Percentiles rank a stretch among this genome's conserved stretches.
phyloP scores from a whole-genome alignment of 2,329 filamentous ascomycete genomes.

The Diplocarpon mali region DNA sequence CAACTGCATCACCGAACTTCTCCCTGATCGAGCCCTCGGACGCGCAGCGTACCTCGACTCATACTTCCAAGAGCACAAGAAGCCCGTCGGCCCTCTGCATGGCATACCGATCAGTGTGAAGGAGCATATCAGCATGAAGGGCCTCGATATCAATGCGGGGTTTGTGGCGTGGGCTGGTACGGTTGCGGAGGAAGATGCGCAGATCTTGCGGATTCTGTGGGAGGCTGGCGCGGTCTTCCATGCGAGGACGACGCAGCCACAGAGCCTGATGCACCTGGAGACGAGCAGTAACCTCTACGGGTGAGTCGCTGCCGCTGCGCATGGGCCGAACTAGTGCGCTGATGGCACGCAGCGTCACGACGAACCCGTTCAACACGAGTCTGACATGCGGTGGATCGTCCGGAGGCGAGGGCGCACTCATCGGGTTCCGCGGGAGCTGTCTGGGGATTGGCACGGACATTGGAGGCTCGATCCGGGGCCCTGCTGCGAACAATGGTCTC shows the following conservation, averaged over 20 bases:
- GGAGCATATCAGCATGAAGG: slow-evolving; percentile 41
- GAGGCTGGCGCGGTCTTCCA: slow-evolving; percentile 40
- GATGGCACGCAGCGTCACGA: slow-evolving; percentile 32
- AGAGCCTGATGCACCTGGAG: slow-evolving; percentile 43
- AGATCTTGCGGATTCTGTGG: slow-evolving; percentile 36
- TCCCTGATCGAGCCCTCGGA: slow-evolving; percentile 27
- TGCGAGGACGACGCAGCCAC: slow-evolving; percentile 41
- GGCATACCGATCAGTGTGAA: slow-evolving; percentile 41
- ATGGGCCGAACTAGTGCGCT: neutral
- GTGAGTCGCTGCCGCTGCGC: slow-evolving; percentile 16
- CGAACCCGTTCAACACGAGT: slow-evolving; percentile 41
- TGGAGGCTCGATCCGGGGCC: slow-evolving; percentile 37
- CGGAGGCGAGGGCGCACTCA: slow-evolving; percentile 45
- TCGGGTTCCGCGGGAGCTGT: slow-evolving; percentile 39
- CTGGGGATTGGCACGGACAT: slow-evolving; percentile 45
- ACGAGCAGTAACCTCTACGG: slow-evolving; percentile 38
- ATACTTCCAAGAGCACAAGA: slow-evolving; percentile 23
- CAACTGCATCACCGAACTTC: slow-evolving; percentile 36
- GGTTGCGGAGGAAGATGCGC: slow-evolving; percentile 34
- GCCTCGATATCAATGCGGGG: slow-evolving; percentile 36
- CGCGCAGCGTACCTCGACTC: slow-evolving; percentile 28
- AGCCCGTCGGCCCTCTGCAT: slow-evolving; percentile 29
- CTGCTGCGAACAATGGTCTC: slow-evolving; percentile 36
- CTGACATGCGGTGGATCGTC: slow-evolving; percentile 42
- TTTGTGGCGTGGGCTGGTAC: slow-evolving; percentile 39